Percentiles rank a stretch among this genome's conserved stretches.
These are phyloP conservation scores for Stagonosporopsis vannaccii DNA, from an alignment of 2,329 filamentous ascomycete species.

Conservation along the genomic window DNA sequence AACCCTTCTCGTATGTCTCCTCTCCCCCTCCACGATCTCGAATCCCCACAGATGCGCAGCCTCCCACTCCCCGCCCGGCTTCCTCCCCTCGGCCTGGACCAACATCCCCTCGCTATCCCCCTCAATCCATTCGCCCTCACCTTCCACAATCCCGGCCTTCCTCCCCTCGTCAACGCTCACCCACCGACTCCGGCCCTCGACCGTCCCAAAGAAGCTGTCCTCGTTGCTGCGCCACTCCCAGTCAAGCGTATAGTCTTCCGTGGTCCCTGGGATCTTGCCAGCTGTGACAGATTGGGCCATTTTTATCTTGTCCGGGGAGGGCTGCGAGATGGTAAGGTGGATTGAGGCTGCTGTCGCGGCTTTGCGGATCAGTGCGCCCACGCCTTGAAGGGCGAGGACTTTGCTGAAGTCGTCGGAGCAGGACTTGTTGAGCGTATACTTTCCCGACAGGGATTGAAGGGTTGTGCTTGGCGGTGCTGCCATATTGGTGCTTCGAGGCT, in stretches of 20 bases:
- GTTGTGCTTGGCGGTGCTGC: constrained; percentile 17
- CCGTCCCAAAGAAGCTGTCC: constrained; percentile 21
- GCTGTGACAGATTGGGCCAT: constrained; percentile 21
- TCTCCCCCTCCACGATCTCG: constrained; percentile 18
- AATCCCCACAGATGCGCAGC: constrained; percentile 25
- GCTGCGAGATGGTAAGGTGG: constrained; percentile 24
- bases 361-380: constrained; percentile 19
- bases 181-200: constrained; percentile 22
- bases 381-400: constrained; percentile 24
- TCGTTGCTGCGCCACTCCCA: constrained; percentile 25
- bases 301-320: constrained; percentile 16
- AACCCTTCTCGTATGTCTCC: constrained; percentile 21
- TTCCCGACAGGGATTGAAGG: constrained; percentile 19
- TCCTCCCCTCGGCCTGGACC: constrained; percentile 21
- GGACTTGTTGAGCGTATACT: constrained; percentile 22
- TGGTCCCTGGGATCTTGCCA: constrained; percentile 23
- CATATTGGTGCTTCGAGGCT: constrained; percentile 4
- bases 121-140: constrained; percentile 18
- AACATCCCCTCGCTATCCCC: constrained; percentile 18
- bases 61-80: constrained; percentile 20
- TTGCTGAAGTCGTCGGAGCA: constrained; percentile 24
- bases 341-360: constrained; percentile 21
- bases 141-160: constrained; percentile 9
- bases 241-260: constrained; percentile 20
- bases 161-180: constrained; percentile 19